Conservation (phyloP, 352 stramenopile species). For the Plasmopara viticola region DNA sequence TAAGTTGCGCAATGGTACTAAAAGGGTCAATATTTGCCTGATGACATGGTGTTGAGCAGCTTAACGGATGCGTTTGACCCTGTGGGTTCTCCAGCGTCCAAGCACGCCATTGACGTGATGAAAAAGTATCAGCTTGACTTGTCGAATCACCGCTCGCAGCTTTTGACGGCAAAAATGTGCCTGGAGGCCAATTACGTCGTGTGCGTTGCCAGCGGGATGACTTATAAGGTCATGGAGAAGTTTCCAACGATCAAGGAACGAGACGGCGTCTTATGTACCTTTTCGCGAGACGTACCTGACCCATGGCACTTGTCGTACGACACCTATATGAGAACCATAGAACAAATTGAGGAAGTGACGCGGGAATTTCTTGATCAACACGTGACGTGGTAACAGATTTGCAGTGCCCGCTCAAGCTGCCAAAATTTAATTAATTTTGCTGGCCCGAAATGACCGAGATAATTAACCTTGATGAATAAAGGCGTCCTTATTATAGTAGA, state of each 20-base stretch:
- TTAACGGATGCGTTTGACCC: conserved; percentile 70
- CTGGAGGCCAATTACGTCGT: conserved; percentile 64
- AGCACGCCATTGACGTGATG: conserved; percentile 58
- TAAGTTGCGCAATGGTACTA: conserved; percentile 25
- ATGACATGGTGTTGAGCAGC: conserved; percentile 14
- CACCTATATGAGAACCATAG: conserved; percentile 77
- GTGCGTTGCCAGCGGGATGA: conserved; percentile 58
- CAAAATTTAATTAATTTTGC: too few species aligned
- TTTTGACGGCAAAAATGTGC: conserved; percentile 64
- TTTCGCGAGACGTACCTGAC: conserved; percentile 63
- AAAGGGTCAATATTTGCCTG: background rate
- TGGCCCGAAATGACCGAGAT: too few species aligned
- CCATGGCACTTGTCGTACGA: conserved; percentile 82
- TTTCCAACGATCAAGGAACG: conserved; percentile 56
- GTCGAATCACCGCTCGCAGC: conserved; percentile 52
- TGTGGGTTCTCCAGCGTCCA: conserved; percentile 56
- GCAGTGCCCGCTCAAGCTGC: too few species aligned
- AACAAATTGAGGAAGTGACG: conserved; percentile 66
- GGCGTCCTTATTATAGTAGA: too few species aligned
- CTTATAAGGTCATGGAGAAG: conserved; percentile 57
- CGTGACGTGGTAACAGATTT: conserved; percentile 32
- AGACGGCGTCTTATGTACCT: conserved; percentile 37
- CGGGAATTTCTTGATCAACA: conserved; percentile 66
- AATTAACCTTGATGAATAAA: too few species aligned
- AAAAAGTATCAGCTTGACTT: conserved; percentile 71